phyloP scores from a whole-genome alignment of 2,329 filamentous ascomycete genomes.

The Trichoderma aggressivum region DNA sequence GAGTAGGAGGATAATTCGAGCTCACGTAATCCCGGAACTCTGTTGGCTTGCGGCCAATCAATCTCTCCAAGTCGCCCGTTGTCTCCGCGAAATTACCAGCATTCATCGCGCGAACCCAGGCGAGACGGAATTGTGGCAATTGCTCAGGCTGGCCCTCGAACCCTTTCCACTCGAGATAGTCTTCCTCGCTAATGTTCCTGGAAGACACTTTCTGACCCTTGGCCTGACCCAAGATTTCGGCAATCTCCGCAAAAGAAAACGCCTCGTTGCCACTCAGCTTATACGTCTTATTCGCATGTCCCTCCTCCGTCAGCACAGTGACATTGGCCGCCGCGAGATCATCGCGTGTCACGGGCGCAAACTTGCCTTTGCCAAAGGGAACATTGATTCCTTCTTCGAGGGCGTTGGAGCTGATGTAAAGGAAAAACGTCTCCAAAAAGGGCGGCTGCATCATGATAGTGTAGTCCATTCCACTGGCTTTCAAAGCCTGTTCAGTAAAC shows the following conservation, averaged over 20 bases:
- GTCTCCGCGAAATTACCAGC: background rate
- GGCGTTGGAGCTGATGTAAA: background rate
- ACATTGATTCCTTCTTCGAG: background rate
- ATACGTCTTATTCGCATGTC: conserved; percentile 9
- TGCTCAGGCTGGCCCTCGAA: background rate
- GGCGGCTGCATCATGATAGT: conserved; percentile 5
- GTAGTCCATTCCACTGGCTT: background rate
- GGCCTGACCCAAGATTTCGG: background rate
- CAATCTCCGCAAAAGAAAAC: background rate
- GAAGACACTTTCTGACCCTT: background rate
- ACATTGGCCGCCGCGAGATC: background rate
- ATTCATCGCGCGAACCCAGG: background rate
- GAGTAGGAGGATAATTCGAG: background rate
- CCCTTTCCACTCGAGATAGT: background rate
- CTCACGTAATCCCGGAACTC: background rate
- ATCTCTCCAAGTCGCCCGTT: background rate
- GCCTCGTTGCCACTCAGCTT: conserved; percentile 11
- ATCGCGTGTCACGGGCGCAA: background rate
- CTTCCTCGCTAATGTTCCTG: background rate
- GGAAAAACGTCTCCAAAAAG: background rate
- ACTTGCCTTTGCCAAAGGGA: background rate
- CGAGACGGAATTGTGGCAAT: background rate
- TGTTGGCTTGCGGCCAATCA: conserved; percentile 4
- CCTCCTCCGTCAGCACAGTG: background rate
- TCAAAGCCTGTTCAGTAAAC: background rate